Evolutionary conservation across 192 early-diverging fungal genomes (phyloP).

Genomic region (Cladochytrium replicatum): DNA sequence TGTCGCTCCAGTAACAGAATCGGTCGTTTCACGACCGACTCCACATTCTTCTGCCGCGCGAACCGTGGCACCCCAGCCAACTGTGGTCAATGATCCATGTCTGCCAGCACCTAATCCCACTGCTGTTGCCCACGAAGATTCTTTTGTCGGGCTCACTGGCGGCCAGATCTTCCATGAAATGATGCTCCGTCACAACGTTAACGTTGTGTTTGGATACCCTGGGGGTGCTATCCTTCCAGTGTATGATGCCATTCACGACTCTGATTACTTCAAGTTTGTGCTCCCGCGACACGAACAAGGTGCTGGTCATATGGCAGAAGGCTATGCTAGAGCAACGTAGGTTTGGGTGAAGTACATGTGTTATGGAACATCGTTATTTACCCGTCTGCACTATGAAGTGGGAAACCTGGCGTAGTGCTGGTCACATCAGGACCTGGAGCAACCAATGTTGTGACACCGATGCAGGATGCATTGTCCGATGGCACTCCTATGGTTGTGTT

Average conservation of each 20-base stretch:
- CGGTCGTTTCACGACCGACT: too few species aligned
- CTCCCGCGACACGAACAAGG: conserved; percentile 97
- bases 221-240: conserved; percentile 98
- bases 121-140: too few species aligned
- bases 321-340: conserved; percentile 81
- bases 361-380: not conserved
- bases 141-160: conserved; percentile 92
- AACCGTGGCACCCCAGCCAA: too few species aligned
- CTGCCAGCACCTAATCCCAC: too few species aligned
- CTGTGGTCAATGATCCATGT: too few species aligned
- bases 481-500: conserved; percentile 95
- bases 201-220: conserved; percentile 95
- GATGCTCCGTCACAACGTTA: conserved; percentile 90
- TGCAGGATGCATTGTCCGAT: conserved; percentile 94
- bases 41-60: too few species aligned
- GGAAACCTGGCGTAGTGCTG: conserved; percentile 65
- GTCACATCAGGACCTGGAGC: conserved; percentile 94
- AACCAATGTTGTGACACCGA: conserved; percentile 93
- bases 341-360: too few species aligned
- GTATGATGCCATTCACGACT: conserved; percentile 96
- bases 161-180: conserved; percentile 99
- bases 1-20: too few species aligned
- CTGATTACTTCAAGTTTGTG: conserved; percentile 90
- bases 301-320: conserved; percentile 97
- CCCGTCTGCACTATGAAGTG: conserved; percentile 27